Conservation (phyloP, 163 green algal genomes). For the Smithsoniella earleae region DNA sequence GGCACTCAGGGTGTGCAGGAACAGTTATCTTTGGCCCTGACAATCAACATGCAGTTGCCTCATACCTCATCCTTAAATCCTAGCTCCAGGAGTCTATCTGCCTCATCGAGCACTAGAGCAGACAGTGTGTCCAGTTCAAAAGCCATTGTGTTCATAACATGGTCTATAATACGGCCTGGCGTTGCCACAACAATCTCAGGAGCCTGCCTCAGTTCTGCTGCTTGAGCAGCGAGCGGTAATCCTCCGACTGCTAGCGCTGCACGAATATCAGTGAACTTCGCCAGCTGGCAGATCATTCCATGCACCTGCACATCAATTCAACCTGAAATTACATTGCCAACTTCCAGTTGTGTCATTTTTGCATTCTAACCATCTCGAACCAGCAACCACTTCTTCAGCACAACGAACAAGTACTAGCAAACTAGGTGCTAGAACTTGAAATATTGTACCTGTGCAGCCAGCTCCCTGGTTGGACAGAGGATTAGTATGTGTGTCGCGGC, state of each 20-base stretch:
- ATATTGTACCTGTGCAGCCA: conserved; percentile 84
- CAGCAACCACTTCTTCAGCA: too few relatives aligned
- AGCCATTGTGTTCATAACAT: conserved; percentile 35
- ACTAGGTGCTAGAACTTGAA: too few relatives aligned
- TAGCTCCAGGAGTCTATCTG: conserved; percentile 73
- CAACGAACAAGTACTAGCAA: too few relatives aligned
- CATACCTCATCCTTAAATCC: conserved; percentile 52
- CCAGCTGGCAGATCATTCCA: conserved; percentile 84
- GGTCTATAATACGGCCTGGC: conserved; percentile 49
- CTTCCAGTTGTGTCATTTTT: too few relatives aligned
- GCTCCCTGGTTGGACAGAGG: conserved; percentile 86
- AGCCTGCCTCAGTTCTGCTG: conserved; percentile 40
- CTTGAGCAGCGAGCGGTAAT: conserved; percentile 60
- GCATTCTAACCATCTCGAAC: too few relatives aligned
- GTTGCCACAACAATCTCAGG: conserved; percentile 94
- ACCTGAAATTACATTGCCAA: conserved; percentile 1
- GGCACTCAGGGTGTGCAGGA: too few relatives aligned
- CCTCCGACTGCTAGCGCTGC: conserved; percentile 86
- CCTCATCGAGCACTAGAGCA: conserved; percentile 92
- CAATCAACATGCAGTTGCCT: too few relatives aligned
- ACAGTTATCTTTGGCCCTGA: too few relatives aligned
- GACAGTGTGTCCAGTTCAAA: conserved; percentile 88
- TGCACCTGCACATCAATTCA: conserved; percentile 79
- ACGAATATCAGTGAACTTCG: conserved; percentile 86
- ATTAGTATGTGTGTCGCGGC: conserved; percentile 85